Base-by-base conservation (phyloP, 345 rosid genomes). In the Nasturtium officinale region DNA sequence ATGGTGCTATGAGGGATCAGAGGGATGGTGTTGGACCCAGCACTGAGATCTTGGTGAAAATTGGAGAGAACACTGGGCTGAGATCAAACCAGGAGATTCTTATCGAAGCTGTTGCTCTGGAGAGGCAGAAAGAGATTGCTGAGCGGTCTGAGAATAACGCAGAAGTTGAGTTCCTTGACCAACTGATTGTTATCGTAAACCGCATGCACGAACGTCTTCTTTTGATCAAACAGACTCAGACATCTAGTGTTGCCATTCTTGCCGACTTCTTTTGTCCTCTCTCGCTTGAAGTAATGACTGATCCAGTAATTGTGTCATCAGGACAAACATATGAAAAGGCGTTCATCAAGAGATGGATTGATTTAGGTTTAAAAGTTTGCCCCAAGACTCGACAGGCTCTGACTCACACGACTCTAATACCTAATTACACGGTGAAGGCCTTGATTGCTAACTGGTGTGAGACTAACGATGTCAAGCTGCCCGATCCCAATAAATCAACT, bases 241-340 rank as follows among this genome's bases (percentile, higher is more conserved):
- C 87, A 71, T 71, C 76, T 54, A 92, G 97, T 5, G 82, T 92
- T 48, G 83, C 96, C 71, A 96, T 96, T 74, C 98, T 96, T 35
- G 74, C 96, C n/a, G 99, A 96, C 80, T 96, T 92, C 75, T 90
- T 94, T 73, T 92, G 98, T 57, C 99, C 98, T 66, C 88, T 96
- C 12, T 96, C 99, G 3, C 95, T 92, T 43, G 97, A 90, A 80
- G 85, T 96, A 81, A 96, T 96, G 99, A 87, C 90, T 20, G 97
- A 92, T 85, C 99, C 98, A 28, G 98, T 96, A 59, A 92, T 96
- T 74, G 95, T 90, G 38, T 87, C 94, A 65, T 87, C 97, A 37
- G 98, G 99, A 62, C 95, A 96, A 82, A 96, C 99, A 29, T 96
- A 92, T 50, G 99, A 96, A 75, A 82, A 85, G 65, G 95, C 87